phyloP scores from a whole-genome alignment of 1,284 basidiomycete species.

The Pterulicium gracile region DNA sequence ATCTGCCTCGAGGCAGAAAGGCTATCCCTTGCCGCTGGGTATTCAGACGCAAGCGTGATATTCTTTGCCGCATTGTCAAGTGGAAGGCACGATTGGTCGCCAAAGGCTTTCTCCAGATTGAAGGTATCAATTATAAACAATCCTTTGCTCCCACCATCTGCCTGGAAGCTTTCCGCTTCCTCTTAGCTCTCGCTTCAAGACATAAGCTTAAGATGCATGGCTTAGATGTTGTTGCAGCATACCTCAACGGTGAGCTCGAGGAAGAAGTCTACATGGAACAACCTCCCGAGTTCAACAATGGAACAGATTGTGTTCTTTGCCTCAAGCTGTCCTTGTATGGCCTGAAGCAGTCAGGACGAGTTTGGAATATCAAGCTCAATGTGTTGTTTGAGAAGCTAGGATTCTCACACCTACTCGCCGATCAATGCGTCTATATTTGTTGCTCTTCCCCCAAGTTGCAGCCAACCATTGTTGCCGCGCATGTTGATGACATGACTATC shows the following conservation, averaged over 20 bases:
- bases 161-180: slow-evolving; percentile 15
- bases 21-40: slow-evolving; percentile 21
- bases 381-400: slow-evolving; percentile 14
- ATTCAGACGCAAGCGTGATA: slow-evolving; percentile 24
- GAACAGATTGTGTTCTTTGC: slow-evolving; percentile 8
- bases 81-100: slow-evolving; percentile 29
- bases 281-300: slow-evolving; percentile 19
- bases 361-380: slow-evolving; percentile 21
- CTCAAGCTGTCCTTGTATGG: slow-evolving; percentile 16
- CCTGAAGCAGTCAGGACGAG: slow-evolving; percentile 19
- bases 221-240: slow-evolving; percentile 24
- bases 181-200: slow-evolving; percentile 16
- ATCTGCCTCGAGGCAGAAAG: slow-evolving; percentile 13
- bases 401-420: slow-evolving; percentile 11
- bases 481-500: slow-evolving; percentile 13
- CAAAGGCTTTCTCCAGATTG: slow-evolving; percentile 24
- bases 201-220: slow-evolving; percentile 15
- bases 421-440: slow-evolving; percentile 15
- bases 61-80: slow-evolving; percentile 16
- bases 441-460: slow-evolving; percentile 2
- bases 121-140: slow-evolving; percentile 26
- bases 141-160: slow-evolving; percentile 18
- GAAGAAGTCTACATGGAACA: slow-evolving; percentile 30
- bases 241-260: slow-evolving; percentile 23
- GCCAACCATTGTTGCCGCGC: slow-evolving; percentile 10